Conservation (phyloP, 345 rosid genomes). For the Aurinia saxatilis region DNA sequence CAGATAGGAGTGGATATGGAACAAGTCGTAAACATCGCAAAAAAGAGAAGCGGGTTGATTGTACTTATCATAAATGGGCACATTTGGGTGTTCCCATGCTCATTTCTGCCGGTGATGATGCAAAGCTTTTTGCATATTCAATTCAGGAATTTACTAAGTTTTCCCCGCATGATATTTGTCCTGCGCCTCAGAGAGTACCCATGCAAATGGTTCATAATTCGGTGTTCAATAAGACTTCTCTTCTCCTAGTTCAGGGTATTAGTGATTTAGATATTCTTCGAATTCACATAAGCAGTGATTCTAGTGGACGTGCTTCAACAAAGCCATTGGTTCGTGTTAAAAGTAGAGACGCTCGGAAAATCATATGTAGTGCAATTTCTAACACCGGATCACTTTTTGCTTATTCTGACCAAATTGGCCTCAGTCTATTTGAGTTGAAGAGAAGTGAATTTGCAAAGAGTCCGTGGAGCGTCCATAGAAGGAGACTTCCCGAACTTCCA, state of each 20-base stretch:
- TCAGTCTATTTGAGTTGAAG: slow-evolving; percentile 61
- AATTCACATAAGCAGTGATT: slow-evolving; percentile 32
- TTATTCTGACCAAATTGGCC: slow-evolving; percentile 70
- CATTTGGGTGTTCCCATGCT: slow-evolving; percentile 94
- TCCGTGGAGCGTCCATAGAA: slow-evolving; percentile 57
- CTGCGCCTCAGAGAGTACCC: slow-evolving; percentile 91
- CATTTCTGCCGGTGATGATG: slow-evolving; percentile 92
- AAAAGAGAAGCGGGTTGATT: slow-evolving; percentile 50
- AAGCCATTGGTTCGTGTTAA: slow-evolving; percentile 60
- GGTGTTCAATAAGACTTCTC: slow-evolving; percentile 39
- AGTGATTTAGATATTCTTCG: slow-evolving; percentile 59
- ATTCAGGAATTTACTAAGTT: slow-evolving; percentile 73
- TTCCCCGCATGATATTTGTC: slow-evolving; percentile 94
- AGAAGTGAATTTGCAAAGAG: slow-evolving; percentile 36
- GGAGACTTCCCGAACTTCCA: slow-evolving; percentile 59
- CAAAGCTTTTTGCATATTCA: slow-evolving; percentile 89
- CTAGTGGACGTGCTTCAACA: slow-evolving; percentile 50
- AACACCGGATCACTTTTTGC: slow-evolving; percentile 68
- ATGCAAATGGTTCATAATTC: slow-evolving; percentile 61
- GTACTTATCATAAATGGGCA: slow-evolving; percentile 82
- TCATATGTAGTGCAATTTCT: slow-evolving; percentile 78
- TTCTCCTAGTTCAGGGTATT: slow-evolving; percentile 79
- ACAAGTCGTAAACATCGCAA: slow-evolving; percentile 27
- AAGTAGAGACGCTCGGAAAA: slow-evolving; percentile 64
- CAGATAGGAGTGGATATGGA: slow-evolving; percentile 27